Base-by-base conservation (phyloP, 1,284 basidiomycete species). In the Cryptococcus amylolentus region DNA sequence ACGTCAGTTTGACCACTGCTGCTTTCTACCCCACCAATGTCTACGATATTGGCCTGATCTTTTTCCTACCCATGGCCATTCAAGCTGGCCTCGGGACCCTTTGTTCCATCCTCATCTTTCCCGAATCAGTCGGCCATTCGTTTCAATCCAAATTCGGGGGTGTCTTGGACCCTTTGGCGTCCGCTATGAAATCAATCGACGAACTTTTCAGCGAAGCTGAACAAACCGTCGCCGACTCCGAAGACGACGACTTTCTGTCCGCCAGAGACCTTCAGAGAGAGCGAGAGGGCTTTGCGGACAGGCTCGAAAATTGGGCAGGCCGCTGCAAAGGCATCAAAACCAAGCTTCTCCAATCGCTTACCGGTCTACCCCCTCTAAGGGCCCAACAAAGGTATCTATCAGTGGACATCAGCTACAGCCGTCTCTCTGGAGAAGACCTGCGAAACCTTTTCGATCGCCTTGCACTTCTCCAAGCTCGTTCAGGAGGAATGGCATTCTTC, bases 61-160 rank as follows among this genome's bases (percentile, higher is more conserved):
- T 76, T 51, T 75, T 73, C 68, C 57, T 73, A 45, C 76, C 76
- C 1, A 72, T 77, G 65, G 64, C 69, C 1, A 60, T 77, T n/a
- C 74, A 77, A 63, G 63, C 65, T 1, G 75, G 60, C 4, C 60
- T 77, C 27, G 66, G 63, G 3, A 51, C 67, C 10, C 18, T 76
- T 3, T 66, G 67, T 27, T 67, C 69, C 2, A 40, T 73, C 18
- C 31, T 71, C 43, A 64, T 78, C 41, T 75, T 78, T 51, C 76
- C 76, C 1, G 67, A 73, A 63, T 76, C 73, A 5, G 73, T 73
- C 13, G 64, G 67, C 1, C 66, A 69, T 47, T 67, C 66, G 23
- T 77, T 77, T 60, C 70, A 71, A n/a, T 54, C 61, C 0, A 70
- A 71, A 39, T 67, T 77, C 38, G 52, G 51, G 9, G 68, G 63